A percentile compares a stretch with the other conserved stretches of the same genome.
Evolutionary conservation across 2,329 filamentous ascomycete species (phyloP).

Genomic region (Coniochaeta sp.): DNA sequence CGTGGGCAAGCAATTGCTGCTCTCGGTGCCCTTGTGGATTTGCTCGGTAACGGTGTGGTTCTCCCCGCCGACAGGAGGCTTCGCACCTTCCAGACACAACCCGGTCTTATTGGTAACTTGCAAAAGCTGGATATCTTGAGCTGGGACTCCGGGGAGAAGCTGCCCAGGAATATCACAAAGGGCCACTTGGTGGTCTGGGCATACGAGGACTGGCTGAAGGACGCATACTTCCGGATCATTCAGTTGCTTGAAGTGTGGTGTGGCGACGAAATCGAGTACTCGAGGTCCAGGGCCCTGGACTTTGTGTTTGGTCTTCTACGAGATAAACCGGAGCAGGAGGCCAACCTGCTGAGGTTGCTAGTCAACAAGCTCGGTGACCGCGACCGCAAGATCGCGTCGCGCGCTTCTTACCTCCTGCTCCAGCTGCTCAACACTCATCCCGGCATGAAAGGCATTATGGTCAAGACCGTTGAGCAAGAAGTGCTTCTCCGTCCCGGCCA

Average conservation of each 20-base stretch:
- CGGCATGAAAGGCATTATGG: conserved; percentile 85
- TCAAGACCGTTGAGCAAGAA: conserved; percentile 79
- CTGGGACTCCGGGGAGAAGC: conserved; percentile 63
- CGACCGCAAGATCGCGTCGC: conserved; percentile 90
- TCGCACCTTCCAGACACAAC: conserved; percentile 71
- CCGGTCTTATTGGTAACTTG: conserved; percentile 64
- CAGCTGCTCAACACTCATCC: conserved; percentile 86
- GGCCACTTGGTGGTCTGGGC: conserved; percentile 80
- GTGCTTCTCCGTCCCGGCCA: conserved; percentile 83
- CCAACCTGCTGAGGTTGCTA: conserved; percentile 81
- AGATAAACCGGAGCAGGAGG: conserved; percentile 95
- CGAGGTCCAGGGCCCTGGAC: conserved; percentile 77
- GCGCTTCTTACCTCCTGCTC: conserved; percentile 86
- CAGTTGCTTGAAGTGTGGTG: conserved; percentile 90
- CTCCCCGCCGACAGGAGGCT: conserved; percentile 78
- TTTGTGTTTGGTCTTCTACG: conserved; percentile 88
- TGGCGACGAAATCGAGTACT: conserved; percentile 91
- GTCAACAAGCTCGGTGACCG: conserved; percentile 97
- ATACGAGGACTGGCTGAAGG: conserved; percentile 94
- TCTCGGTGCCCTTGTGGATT: conserved; percentile 87
- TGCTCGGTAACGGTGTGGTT: conserved; percentile 82
- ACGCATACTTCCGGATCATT: conserved; percentile 85
- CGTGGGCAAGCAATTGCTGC: conserved; percentile 88
- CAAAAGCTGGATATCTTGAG: conserved; percentile 47
- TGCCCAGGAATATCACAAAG: conserved; percentile 69